Percentiles rank a stretch among this genome's conserved stretches.
phyloP scores from a whole-genome alignment of 306 rosid genomes.

The Glycine soja region DNA sequence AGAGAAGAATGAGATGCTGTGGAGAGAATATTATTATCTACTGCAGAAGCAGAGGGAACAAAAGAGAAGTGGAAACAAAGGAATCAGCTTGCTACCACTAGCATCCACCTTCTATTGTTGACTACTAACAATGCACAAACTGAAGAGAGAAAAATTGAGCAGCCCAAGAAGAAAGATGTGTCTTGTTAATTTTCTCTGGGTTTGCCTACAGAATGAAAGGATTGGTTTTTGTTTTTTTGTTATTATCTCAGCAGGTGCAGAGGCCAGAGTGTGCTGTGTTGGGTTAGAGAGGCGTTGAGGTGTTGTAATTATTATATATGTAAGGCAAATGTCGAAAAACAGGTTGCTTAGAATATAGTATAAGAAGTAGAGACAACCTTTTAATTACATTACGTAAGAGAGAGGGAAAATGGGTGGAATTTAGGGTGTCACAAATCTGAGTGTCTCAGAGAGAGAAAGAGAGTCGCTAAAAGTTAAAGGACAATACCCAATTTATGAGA shows the following conservation, averaged over 20 bases:
- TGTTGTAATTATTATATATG: conserved; percentile 47
- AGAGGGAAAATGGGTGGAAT: conserved; percentile 44
- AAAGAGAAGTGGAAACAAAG: conserved; percentile 49
- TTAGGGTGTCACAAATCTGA: conserved; percentile 16
- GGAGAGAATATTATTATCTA: conserved; percentile 53
- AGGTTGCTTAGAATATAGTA: conserved; percentile 52
- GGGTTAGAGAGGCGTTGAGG: conserved; percentile 43
- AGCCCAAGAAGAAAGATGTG: conserved; percentile 68
- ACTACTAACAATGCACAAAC: conserved; percentile 20
- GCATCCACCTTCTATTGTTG: conserved; percentile 52
- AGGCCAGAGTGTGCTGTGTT: conserved; percentile 34
- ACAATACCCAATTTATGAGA: neutral
- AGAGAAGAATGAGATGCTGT: conserved; percentile 42
- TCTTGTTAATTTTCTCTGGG: conserved; percentile 45
- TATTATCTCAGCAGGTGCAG: conserved; percentile 47
- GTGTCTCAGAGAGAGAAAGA: neutral
- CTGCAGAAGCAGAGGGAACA: conserved; percentile 52
- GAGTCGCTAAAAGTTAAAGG: neutral
- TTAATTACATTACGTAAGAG: conserved; percentile 53
- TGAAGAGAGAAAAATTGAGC: conserved; percentile 56
- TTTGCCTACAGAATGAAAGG: conserved; percentile 51
- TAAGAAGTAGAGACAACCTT: conserved; percentile 43
- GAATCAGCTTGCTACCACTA: conserved; percentile 43
- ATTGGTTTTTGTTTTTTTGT: conserved; percentile 49
- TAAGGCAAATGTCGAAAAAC: conserved; percentile 41